Base-by-base conservation (phyloP, 345 rosid species). In the Salix udensis region DNA sequence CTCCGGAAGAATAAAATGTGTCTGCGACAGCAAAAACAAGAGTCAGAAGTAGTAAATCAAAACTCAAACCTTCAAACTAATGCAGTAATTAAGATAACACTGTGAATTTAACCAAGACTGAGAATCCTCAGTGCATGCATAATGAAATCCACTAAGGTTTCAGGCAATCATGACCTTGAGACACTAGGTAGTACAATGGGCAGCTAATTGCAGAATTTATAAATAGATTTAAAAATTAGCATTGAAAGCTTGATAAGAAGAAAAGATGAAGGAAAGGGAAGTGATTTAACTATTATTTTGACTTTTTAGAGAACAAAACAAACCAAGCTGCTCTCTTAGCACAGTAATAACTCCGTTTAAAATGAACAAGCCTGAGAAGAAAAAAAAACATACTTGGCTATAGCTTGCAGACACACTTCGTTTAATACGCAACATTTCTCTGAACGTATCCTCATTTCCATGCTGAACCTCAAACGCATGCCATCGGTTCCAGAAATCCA, bases 371-470 rank as follows among this genome's bases (percentile, higher is more conserved):
- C 1, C 81, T 53, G 55, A 53, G 5, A 61, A 21, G 68, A 58
- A 58, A 30, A 50, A 21, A 48, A 37, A 26, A 5, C 74, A 68
- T 78, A 93, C 99, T 96, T 93, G 98, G 81, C 96, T 93, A 82
- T 86, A 90, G 84, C 97, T 94, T 36, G 99, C 99, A 5, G 97
- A 87, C 58, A 92, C 97, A 70, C 97, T 96, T 76, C 97, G 87
- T 82, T 91, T 93, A 65, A 94, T 87, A 21, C 97, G 92, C 68
- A 94, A 83, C 99, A 96, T 93, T 76, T 96, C 99, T 65, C 98
- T 85, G 84, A 91, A 96, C 34, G 99, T 96, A 74, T 96, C 99
- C 80, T 91, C 99, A 75, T 96, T 96, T 44, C 99, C 99, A 76
- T 93, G 98, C 21, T 85, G 91, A 61, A 96, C 98, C 83, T 96